Evolutionary conservation across 345 rosid genomes (phyloP), one percentile per base, ranked within the genome.

Genomic region (Eucalyptus cladocalyx): DNA sequence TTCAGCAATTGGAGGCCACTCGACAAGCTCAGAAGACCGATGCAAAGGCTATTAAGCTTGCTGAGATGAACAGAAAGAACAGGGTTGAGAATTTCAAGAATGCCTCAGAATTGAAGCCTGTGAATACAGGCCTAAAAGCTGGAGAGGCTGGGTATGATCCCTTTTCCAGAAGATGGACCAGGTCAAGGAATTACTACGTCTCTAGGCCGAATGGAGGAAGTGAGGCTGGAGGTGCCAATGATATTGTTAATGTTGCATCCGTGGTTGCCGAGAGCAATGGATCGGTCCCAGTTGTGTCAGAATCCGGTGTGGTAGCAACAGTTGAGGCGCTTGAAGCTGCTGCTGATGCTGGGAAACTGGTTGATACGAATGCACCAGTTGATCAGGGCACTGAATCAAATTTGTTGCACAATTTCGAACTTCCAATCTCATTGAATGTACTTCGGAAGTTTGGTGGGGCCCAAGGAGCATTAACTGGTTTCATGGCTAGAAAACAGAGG

Each of bases 71-170:
- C 89, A 94, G 95, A 72, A 97, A 94, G 96, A 97, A 96, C 95
- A 94, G 98, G 90, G 99, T 91, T 12, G 99, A 98, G 93, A 98
- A 97, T 92, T 98, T 98, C 91, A 97, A 91, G 93, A 98, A 94
- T 91, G 99, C 99, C 26, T 97, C 99, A 1, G 99, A 93, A 89
- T 42, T 94, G 69, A 98, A 94, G 90, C 95, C 95, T 2, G 72
- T 91, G 15, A 92, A 93, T 56, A 93, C 96, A 21, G 89, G 89
- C 90, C 94, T 96, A 88, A 98, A 98, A 91, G 99, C 97, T 23
- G 99, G 99, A 87, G 99, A 98, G 92, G 99, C 96, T 49, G 99
- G 99, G 47, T 98, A 97, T 87, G 99, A 98, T 91, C 99, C 99
- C 56, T 98, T 97, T 94, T 98, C 99, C 47, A 96, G 99, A 89